Conservation (phyloP, 2,329 filamentous ascomycete genomes). For the Colletotrichum cereale region DNA sequence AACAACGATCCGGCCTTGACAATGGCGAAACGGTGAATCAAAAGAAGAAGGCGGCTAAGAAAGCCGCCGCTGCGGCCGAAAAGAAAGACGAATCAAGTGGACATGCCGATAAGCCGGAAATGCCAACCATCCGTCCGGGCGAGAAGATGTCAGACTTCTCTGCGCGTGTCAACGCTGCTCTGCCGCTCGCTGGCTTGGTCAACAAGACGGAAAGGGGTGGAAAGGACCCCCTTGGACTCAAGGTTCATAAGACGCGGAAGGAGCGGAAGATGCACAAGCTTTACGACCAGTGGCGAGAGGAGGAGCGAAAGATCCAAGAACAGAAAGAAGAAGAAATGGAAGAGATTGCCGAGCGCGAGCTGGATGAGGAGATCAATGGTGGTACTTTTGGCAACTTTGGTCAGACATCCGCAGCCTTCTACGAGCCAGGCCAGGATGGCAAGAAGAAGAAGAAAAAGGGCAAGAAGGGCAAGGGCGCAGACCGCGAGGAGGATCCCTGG, state of each 20-base stretch:
- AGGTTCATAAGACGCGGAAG: constrained; percentile 81
- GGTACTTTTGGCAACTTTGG: constrained; percentile 52
- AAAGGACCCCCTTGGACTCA: constrained; percentile 74
- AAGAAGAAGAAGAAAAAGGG: constrained; percentile 59
- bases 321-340: constrained; percentile 75
- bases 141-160: constrained; percentile 87
- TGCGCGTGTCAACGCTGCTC: constrained; percentile 83
- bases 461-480: constrained; percentile 54
- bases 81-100: constrained; percentile 22
- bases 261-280: constrained; percentile 86
- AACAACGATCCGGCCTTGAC: constrained; percentile 74
- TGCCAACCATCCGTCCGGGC: constrained; percentile 82
- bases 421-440: constrained; percentile 58
- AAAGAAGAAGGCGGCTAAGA: constrained; percentile 48
- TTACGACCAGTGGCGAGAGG: constrained; percentile 81
- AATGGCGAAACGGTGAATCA: constrained; percentile 64
- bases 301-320: constrained; percentile 73
- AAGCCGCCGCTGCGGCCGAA: constrained; percentile 43
- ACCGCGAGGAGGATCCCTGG: constrained; percentile 81
- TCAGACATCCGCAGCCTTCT: constrained; percentile 52
- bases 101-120: constrained; percentile 47
- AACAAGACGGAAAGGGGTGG: constrained; percentile 71
- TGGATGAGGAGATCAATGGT: constrained; percentile 68
- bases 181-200: constrained; percentile 80
- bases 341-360: constrained; percentile 71